Evolutionary conservation across 2,329 filamentous ascomycete genomes (phyloP).

Genomic region (Alternaria ventricosa): DNA sequence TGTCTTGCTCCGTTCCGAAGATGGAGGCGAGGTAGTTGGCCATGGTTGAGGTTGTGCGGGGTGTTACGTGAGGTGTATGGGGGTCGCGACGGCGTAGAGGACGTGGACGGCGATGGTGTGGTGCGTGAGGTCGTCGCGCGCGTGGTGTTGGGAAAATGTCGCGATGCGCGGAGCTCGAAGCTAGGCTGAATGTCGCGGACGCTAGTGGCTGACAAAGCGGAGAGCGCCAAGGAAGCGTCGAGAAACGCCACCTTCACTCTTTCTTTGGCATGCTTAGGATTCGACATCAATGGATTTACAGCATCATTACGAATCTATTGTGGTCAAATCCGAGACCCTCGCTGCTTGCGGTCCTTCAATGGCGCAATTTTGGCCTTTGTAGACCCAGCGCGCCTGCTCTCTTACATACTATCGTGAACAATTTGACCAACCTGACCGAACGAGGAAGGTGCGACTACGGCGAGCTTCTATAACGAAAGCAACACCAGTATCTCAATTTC

Average conservation of each 20-base stretch:
- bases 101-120: neutral
- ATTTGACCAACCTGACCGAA: neutral
- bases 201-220: constrained; percentile 16
- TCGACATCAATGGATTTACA: neutral
- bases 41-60: constrained; percentile 61
- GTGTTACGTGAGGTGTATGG: neutral
- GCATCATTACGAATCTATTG: neutral
- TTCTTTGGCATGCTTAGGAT: neutral
- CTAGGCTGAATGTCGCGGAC: neutral
- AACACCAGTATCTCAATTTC: neutral
- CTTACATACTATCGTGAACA: neutral
- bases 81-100: neutral
- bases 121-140: constrained; percentile 9
- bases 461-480: neutral
- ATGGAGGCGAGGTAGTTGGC: constrained; percentile 99
- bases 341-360: neutral
- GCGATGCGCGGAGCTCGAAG: constrained; percentile 16
- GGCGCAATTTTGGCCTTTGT: neutral
- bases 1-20: constrained; percentile 99
- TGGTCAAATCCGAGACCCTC: neutral
- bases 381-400: neutral
- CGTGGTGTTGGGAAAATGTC: constrained; percentile 9
- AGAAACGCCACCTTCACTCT: constrained; percentile 5
- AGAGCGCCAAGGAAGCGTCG: constrained; percentile 12
- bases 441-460: neutral